phyloP scores from a whole-genome alignment of 2,329 filamentous ascomycete species.

The Calcarisporium arbuscula region DNA sequence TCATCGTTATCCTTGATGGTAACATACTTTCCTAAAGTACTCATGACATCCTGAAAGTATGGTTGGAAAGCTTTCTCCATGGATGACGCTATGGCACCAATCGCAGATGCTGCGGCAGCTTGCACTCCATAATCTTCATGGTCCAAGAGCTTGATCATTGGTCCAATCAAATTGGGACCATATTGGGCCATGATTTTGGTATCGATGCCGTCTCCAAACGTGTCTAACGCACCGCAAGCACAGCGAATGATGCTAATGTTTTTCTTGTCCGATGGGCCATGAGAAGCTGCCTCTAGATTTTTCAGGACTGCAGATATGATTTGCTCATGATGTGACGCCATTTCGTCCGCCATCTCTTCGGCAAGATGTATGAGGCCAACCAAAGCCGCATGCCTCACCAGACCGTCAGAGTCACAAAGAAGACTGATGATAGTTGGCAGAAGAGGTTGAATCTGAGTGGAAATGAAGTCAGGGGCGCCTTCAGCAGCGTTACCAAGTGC shows the following conservation, averaged over 20 bases:
- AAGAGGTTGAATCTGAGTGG: slow-evolving; percentile 80
- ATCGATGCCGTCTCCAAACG: slow-evolving; percentile 84
- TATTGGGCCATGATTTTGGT: slow-evolving; percentile 70
- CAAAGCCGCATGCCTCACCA: slow-evolving; percentile 80
- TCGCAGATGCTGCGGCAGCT: slow-evolving; percentile 78
- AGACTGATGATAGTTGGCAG: slow-evolving; percentile 80
- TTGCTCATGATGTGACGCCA: slow-evolving; percentile 75
- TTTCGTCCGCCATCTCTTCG: slow-evolving; percentile 87
- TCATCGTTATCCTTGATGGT: slow-evolving; percentile 83
- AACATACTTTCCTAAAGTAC: slow-evolving; percentile 77
- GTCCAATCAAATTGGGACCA: slow-evolving; percentile 73
- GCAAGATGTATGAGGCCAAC: slow-evolving; percentile 84
- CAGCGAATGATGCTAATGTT: slow-evolving; percentile 83
- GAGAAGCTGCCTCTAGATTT: slow-evolving; percentile 78
- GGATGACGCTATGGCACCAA: slow-evolving; percentile 84
- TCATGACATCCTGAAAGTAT: slow-evolving; percentile 90
- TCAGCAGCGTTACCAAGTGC: slow-evolving; percentile 92
- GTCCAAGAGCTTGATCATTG: slow-evolving; percentile 76
- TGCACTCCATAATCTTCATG: slow-evolving; percentile 87
- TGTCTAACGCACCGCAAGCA: slow-evolving; percentile 84
- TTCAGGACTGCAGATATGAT: slow-evolving; percentile 80
- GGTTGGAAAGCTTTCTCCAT: slow-evolving; percentile 77
- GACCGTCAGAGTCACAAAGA: slow-evolving; percentile 74
- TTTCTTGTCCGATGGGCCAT: slow-evolving; percentile 63
- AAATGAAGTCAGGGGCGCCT: slow-evolving; percentile 94